phyloP scores from a whole-genome alignment of 306 rosid genomes.

The Ormosia semicastrata region DNA sequence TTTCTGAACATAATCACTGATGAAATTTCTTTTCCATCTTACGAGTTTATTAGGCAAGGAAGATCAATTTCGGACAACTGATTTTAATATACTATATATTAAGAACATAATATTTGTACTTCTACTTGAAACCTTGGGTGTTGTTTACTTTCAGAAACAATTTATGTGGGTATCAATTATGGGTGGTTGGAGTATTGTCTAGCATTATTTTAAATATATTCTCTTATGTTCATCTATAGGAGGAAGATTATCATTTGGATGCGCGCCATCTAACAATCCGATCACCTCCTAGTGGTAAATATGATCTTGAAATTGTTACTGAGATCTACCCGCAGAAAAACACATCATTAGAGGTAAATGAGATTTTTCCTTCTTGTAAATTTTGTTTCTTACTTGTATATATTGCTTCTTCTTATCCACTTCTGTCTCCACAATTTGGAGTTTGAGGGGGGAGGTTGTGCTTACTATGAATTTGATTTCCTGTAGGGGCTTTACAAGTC shows the following conservation, averaged over 20 bases:
- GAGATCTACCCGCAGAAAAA: slow-evolving; percentile 82
- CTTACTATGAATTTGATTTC: slow-evolving; percentile 34
- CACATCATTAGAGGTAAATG: slow-evolving; percentile 85
- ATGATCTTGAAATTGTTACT: slow-evolving; percentile 72
- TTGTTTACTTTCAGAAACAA: slow-evolving; percentile 16
- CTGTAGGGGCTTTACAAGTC: slow-evolving; percentile 89
- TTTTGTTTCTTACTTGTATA: background rate
- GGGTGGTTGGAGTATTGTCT: slow-evolving; percentile 18
- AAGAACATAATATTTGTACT: slow-evolving; percentile 1
- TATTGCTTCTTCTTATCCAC: background rate
- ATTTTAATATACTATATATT: background rate
- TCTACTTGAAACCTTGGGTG: background rate
- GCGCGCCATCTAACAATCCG: slow-evolving; percentile 66
- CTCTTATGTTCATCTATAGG: slow-evolving; percentile 42
- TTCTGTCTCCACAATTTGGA: background rate
- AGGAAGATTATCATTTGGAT: slow-evolving; percentile 65
- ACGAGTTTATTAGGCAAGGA: slow-evolving; percentile 10
- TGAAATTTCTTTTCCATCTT: slow-evolving; percentile 20
- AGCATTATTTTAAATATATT: slow-evolving; percentile 8
- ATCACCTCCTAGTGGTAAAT: slow-evolving; percentile 72
- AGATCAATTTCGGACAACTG: background rate
- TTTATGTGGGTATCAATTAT: background rate
- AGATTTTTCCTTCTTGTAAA: background rate
- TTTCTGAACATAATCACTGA: background rate
- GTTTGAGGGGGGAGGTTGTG: background rate